Percentiles rank a stretch among this genome's conserved stretches.
Evolutionary conservation across 306 rosid genomes (phyloP).

Genomic region (Prunus dulcis): DNA sequence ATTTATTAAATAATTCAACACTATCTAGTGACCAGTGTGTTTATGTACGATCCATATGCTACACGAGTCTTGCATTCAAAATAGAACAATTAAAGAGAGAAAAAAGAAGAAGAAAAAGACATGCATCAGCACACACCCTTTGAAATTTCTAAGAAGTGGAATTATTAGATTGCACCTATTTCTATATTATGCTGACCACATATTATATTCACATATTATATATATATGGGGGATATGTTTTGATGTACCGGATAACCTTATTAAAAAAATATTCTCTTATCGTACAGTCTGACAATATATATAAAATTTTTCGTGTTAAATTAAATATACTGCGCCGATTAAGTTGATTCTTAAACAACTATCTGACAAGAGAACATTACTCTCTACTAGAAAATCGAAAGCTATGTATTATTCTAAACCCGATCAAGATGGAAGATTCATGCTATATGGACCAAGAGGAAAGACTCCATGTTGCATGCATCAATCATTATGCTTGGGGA

Average conservation of each 20-base stretch:
- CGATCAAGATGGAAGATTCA: neutral
- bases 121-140: slow-evolving; percentile 30
- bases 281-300: too few relatives aligned
- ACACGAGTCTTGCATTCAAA: slow-evolving; percentile 23
- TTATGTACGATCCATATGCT: slow-evolving; percentile 21
- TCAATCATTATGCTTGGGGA: slow-evolving; percentile 53
- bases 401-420: neutral
- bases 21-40: neutral
- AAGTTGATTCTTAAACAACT: neutral
- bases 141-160: slow-evolving; percentile 22
- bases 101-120: neutral
- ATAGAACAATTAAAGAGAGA: neutral
- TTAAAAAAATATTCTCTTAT: too few relatives aligned
- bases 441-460: slow-evolving; percentile 26
- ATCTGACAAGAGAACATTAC: neutral
- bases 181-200: neutral
- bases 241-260: neutral
- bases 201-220: neutral
- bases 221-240: neutral
- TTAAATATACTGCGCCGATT: too few relatives aligned
- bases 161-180: slow-evolving; percentile 8
- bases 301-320: too few relatives aligned
- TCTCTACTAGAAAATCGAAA: neutral
- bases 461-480: slow-evolving; percentile 16
- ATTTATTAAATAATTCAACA: neutral